phyloP scores from a whole-genome alignment of 768 basidiomycete species.

The Gloeophyllum trabeum region DNA sequence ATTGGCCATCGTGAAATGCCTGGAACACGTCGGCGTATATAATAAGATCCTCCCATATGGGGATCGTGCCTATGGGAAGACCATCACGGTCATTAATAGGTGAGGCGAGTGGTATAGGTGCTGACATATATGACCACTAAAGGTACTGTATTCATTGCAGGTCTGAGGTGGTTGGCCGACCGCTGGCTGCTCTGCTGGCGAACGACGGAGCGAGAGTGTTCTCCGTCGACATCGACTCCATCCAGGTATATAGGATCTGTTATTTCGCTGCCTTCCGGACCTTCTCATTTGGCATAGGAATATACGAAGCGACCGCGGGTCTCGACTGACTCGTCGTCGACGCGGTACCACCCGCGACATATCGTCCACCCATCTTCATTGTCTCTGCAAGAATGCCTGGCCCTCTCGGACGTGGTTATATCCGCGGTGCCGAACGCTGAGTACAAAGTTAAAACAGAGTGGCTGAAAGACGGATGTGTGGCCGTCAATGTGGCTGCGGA shows the following conservation, averaged over 20 bases:
- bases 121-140: conserved; percentile 3
- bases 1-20: conserved; percentile 89
- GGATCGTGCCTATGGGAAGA: conserved; percentile 89
- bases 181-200: conserved; percentile 87
- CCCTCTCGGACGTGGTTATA: conserved; percentile 84
- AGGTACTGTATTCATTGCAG: conserved; percentile 25
- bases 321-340: conserved; percentile 22
- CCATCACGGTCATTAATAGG: conserved; percentile 92
- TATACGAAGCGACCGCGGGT: conserved; percentile 81
- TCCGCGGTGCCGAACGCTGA: conserved; percentile 79
- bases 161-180: conserved; percentile 95
- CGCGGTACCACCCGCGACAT: conserved; percentile 76
- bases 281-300: conserved; percentile 37
- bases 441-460: conserved; percentile 85
- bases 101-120: conserved; percentile 16
- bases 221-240: conserved; percentile 91
- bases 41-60: conserved; percentile 89
- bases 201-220: conserved; percentile 97
- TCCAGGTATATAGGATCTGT: conserved; percentile 42
- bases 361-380: conserved; percentile 60
- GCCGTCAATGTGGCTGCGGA: conserved; percentile 90
- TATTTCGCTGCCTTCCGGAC: not conserved
- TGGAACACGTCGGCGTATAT: conserved; percentile 89
- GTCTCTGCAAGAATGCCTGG: conserved; percentile 71
- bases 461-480: conserved; percentile 89